Evolutionary conservation across 805 yeast genomes (phyloP), one percentile per base, ranked within the genome.

Genomic region (Lipomyces anomalus): DNA sequence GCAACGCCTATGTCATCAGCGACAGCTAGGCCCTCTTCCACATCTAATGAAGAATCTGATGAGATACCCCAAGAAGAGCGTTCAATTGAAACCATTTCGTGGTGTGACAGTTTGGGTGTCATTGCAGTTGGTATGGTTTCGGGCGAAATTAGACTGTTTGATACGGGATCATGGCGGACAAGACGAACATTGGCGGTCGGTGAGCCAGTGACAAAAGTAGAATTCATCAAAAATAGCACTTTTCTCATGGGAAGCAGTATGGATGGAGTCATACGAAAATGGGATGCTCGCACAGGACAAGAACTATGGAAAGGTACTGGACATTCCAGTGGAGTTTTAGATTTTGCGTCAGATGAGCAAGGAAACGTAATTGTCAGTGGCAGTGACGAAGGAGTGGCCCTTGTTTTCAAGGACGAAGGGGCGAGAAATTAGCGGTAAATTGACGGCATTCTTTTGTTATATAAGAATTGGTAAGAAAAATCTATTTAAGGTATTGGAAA

Each of bases 311-410:
- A 74, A 28, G 92, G 94, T 53, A 78, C 79, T 34, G 99, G 98
- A 20, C 98, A 92, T 64, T 84, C 83, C 65, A 84, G 85, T 84
- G 97, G 97, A 52, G 80, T 92, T 17, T 73, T 92, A 53, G 97
- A 87, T 58, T 90, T 92, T 61, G 79, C 82, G 17, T 61, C 82
- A 35, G 38, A 52, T 22, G 79, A 77, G 34, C 67, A 75, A 38
- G 90, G 87, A 22, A 72, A 74, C 42, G 80, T 81, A 62, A 60
- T 92, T 37, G 74, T 88, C 30, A 86, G 97, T 18, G 98, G 96
- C 11, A 97, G 97, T 53, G 98, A 92, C 64, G 98, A 92, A 65
- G 95, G 95, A 56, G 96, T 92, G 26, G 78, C 94, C 9, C 70
- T 90, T 53, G 76, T 90, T 7, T 88, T 79, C 57, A 70, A 72